Percentiles rank a stretch among this genome's conserved stretches.
phyloP scores from a whole-genome alignment of 1,284 basidiomycete genomes.

The Tylopilus sp. region DNA sequence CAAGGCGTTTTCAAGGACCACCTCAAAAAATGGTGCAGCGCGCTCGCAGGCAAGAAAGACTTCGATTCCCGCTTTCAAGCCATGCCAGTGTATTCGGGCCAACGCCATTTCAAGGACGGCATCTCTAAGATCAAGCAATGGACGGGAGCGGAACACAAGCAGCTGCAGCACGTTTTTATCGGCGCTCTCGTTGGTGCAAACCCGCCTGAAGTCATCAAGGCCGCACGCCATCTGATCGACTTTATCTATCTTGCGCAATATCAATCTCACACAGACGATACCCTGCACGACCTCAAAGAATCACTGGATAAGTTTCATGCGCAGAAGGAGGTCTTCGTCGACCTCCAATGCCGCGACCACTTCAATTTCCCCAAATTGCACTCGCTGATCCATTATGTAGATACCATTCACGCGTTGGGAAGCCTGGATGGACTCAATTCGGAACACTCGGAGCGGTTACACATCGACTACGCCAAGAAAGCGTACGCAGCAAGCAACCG shows the following conservation, averaged over 20 bases:
- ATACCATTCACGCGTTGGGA: constrained; percentile 12
- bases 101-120: not conserved
- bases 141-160: not conserved
- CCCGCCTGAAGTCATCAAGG: not conserved
- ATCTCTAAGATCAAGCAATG: not conserved
- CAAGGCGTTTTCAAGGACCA: constrained; percentile 1
- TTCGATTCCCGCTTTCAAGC: not conserved
- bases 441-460: constrained; percentile 25
- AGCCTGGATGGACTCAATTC: constrained; percentile 23
- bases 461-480: constrained; percentile 32
- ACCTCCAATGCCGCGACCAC: not conserved
- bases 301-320: not conserved
- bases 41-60: not conserved
- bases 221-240: not conserved
- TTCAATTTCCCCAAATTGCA: constrained; percentile 37
- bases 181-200: not conserved
- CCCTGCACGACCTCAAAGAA: not conserved
- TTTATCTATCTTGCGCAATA: not conserved
- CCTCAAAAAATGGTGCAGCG: constrained; percentile 2
- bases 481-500: constrained; percentile 18
- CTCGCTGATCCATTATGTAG: constrained; percentile 22
- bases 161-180: not conserved
- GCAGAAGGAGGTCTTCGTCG: not conserved
- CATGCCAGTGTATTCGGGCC: not conserved
- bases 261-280: not conserved